These are phyloP conservation scores for Coniochaeta sp. DNA, from an alignment of 2,329 filamentous ascomycete species.

Conservation along the genomic window DNA sequence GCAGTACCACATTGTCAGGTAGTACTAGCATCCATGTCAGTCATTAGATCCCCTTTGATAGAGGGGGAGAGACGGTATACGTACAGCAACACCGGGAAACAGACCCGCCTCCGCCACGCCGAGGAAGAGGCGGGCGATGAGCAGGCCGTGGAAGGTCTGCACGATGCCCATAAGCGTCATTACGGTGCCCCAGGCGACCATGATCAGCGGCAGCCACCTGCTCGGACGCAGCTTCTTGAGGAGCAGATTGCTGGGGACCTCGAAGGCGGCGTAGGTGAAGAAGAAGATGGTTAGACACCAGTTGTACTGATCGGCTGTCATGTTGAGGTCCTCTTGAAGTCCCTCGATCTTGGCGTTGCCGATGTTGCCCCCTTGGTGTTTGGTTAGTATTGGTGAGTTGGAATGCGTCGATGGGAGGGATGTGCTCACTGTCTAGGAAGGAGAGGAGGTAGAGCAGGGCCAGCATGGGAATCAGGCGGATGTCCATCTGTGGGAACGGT, in stretches of 20 bases:
- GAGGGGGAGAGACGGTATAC: too few relatives aligned
- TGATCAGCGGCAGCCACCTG: conserved; percentile 69
- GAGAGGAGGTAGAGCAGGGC: conserved; percentile 61
- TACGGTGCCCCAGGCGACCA: conserved; percentile 51
- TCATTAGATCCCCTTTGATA: too few relatives aligned
- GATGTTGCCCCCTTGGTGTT: conserved; percentile 48
- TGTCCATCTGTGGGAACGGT: conserved; percentile 35
- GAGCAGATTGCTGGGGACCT: conserved; percentile 70
- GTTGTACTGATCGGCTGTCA: conserved; percentile 65
- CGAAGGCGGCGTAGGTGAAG: conserved; percentile 70
- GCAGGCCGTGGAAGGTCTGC: conserved; percentile 36
- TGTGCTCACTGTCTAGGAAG: conserved; percentile 51
- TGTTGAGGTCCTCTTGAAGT: conserved; percentile 42
- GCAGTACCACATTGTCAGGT: conserved; percentile 53
- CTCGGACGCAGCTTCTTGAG: conserved; percentile 68
- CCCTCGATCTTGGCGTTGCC: conserved; percentile 61
- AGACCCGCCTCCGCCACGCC: conserved; percentile 62
- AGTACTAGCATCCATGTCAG: too few relatives aligned
- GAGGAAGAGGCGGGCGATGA: conserved; percentile 48
- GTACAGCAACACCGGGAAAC: conserved; percentile 53
- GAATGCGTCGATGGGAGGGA: too few relatives aligned
- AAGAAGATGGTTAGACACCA: conserved; percentile 67
- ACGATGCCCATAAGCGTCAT: conserved; percentile 50
- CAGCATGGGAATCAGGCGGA: conserved; percentile 54
- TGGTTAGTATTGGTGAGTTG: not conserved